Percentiles rank a stretch among this genome's conserved stretches.
phyloP scores from a whole-genome alignment of 1,284 basidiomycete genomes.

The Baeospora myosura region DNA sequence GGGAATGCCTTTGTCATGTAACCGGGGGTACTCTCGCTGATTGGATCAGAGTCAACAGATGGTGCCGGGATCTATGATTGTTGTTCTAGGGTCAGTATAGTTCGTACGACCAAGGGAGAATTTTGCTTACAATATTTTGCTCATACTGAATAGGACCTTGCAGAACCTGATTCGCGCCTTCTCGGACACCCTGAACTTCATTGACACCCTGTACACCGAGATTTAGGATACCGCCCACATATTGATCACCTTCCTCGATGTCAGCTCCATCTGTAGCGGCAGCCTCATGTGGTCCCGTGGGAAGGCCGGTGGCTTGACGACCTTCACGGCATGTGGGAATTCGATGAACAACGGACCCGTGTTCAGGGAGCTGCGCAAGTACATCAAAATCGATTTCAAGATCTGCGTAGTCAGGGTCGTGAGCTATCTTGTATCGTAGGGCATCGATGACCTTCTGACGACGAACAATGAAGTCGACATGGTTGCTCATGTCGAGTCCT shows the following conservation, averaged over 20 bases:
- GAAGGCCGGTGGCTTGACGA: not conserved
- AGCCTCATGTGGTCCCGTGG: constrained; percentile 9
- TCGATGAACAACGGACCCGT: constrained; percentile 9
- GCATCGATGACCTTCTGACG: constrained; percentile 13
- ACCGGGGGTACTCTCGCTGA: constrained; percentile 11
- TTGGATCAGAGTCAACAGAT: constrained; percentile 5
- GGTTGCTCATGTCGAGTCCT: constrained; percentile 9
- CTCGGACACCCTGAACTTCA: constrained; percentile 6
- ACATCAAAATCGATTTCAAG: constrained; percentile 6
- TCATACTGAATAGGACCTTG: constrained; percentile 5
- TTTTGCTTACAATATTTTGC: constrained; percentile 9
- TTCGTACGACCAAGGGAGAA: not conserved
- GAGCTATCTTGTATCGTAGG: constrained; percentile 9
- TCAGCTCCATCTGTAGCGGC: not conserved
- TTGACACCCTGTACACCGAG: not conserved
- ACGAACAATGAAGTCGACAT: constrained; percentile 13
- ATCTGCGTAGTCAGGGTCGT: constrained; percentile 10
- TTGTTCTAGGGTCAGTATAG: not conserved
- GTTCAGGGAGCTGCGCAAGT: constrained; percentile 7
- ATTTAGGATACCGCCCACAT: constrained; percentile 8
- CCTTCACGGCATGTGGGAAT: constrained; percentile 10
- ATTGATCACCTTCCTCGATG: not conserved
- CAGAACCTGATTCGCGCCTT: constrained; percentile 1
- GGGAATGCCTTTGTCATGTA: constrained; percentile 17
- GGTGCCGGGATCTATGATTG: constrained; percentile 10